Evolutionary conservation across 768 basidiomycete genomes (phyloP).

Genomic region (Dentipellis fragilis): DNA sequence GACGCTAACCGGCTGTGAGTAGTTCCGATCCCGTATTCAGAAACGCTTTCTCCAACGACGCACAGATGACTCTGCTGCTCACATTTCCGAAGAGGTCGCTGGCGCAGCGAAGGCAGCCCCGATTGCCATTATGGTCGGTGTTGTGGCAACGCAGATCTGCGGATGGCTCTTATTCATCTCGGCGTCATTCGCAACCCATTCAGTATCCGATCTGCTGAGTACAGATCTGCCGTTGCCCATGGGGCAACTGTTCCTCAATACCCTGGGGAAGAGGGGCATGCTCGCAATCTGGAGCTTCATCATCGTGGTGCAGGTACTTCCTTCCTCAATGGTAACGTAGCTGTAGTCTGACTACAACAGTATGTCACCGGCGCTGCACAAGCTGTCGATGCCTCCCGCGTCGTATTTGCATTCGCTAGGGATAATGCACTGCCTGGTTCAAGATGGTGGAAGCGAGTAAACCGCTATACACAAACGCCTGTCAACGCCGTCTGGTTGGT

Average conservation of each 20-base stretch:
- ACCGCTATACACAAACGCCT: conserved; percentile 50
- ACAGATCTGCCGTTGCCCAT: conserved; percentile 51
- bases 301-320: conserved; percentile 46
- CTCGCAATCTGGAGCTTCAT: conserved; percentile 63
- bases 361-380: conserved; percentile 69
- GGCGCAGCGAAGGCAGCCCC: conserved; percentile 57
- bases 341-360: conserved; percentile 20
- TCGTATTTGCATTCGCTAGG: conserved; percentile 65
- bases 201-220: conserved; percentile 38
- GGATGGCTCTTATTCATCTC: conserved; percentile 62
- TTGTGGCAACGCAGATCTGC: conserved; percentile 45
- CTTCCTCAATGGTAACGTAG: too few relatives aligned
- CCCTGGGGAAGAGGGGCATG: conserved; percentile 62
- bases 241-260: conserved; percentile 61
- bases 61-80: conserved; percentile 66
- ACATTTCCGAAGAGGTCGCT: conserved; percentile 64
- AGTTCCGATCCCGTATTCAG: neutral
- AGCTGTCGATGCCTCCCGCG: conserved; percentile 65
- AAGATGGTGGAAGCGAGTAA: conserved; percentile 57
- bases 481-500: conserved; percentile 74
- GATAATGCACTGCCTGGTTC: conserved; percentile 71
- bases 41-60: neutral
- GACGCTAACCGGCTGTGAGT: conserved; percentile 68
- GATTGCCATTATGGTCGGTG: conserved; percentile 57
- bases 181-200: conserved; percentile 53